Conservation (phyloP, 2,329 filamentous ascomycete species). For the Lojkania enalia region DNA sequence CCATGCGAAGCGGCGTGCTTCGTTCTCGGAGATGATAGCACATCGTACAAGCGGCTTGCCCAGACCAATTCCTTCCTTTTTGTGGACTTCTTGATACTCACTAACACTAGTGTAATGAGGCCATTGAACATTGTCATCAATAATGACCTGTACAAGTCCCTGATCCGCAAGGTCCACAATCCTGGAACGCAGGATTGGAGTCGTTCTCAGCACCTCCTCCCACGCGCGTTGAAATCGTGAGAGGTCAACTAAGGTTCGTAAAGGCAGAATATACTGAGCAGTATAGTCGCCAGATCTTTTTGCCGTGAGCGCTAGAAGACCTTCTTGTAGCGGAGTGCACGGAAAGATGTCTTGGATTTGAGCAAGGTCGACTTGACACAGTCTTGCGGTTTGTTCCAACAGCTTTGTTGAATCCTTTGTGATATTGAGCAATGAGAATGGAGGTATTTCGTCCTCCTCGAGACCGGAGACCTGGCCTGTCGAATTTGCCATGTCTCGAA, state of each 20-base stretch:
- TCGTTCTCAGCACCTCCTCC: constrained; percentile 4
- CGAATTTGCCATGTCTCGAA: constrained; percentile 1
- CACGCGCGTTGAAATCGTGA: neutral
- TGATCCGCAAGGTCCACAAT: constrained; percentile 52
- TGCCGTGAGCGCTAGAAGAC: constrained; percentile 57
- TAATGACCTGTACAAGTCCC: constrained; percentile 55
- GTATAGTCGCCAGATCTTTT: constrained; percentile 51
- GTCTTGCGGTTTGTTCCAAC: neutral
- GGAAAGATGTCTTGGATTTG: constrained; percentile 50
- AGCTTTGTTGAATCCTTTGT: neutral
- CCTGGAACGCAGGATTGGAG: constrained; percentile 53
- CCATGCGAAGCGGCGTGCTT: constrained; percentile 24
- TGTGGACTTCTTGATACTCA: constrained; percentile 32
- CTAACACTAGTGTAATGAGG: constrained; percentile 42
- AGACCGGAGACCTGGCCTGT: neutral
- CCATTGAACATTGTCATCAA: constrained; percentile 43
- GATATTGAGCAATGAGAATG: neutral
- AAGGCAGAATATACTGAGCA: neutral
- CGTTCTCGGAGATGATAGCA: constrained; percentile 41
- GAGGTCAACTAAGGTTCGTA: constrained; percentile 1
- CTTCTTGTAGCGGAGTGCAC: constrained; percentile 74
- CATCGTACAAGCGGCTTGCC: constrained; percentile 50
- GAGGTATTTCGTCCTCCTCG: neutral
- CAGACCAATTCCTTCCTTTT: constrained; percentile 32
- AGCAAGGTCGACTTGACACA: neutral